Evolutionary conservation across 768 basidiomycete species (phyloP), one percentile per base, ranked within the genome.

Genomic region (Kwoniella mangroviensis): DNA sequence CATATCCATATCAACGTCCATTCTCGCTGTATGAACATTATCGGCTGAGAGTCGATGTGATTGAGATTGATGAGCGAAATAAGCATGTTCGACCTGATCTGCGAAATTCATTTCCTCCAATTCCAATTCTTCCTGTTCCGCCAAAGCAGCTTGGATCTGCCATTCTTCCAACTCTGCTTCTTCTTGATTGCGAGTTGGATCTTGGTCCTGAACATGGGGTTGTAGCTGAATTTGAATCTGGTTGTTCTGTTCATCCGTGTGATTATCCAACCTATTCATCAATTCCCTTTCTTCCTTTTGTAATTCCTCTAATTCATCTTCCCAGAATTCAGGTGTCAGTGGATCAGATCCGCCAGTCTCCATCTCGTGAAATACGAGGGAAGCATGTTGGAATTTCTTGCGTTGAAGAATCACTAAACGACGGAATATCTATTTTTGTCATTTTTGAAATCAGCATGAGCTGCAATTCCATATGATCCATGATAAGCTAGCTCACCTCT

Each of bases 291-390:
- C 67, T 69, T 69, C 67, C 49, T 28, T 51, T 11, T 61, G 22
- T 0, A 69, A 6, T 3, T 41, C 4, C 4, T 55, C 49, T 24
- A 63, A 69, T 51, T 74, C 74, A 45, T 76, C 72, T 28, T 75
- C 79, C 76, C 78, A 79, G 65, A 80, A 76, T 26, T 79, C 78
- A 10, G 77, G 74, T 58, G 21, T 19, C 9, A 42, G 4, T 64
- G 45, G n/a, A 57, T 76, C 75, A 5, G 75, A 77, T 7, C 77
- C 79, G 4, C 76, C 77, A 6, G 64, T 74, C 56, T 75, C 77
- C 1, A 26, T 2, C 60, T 80, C 79, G 56, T 76, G 69, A 5
- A 73, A 74, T 21, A 73, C 57, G 22, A 76, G 57, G 4, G 62
- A 59, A 1, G 73, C 71, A 55, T 72, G 77, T 43, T 73, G 21